These are phyloP conservation scores for Malus sieversii DNA, from an alignment of 306 rosid genomes.

Conservation along the genomic window DNA sequence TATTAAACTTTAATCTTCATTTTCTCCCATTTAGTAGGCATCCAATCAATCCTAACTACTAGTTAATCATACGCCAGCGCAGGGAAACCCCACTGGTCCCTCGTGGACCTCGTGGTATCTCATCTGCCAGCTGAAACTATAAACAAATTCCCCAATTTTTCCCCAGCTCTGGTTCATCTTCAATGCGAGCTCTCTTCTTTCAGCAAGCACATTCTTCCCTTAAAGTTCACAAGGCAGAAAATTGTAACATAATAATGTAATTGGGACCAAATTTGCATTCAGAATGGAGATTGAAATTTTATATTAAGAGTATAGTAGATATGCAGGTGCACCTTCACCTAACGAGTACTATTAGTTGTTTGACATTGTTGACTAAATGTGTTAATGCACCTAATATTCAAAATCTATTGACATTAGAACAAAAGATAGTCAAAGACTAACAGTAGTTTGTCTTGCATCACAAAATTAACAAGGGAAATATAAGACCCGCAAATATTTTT, in stretches of 20 bases:
- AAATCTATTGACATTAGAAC: background rate
- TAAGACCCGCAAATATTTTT: too few species aligned
- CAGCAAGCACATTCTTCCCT: too few species aligned
- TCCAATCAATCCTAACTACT: background rate
- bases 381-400: background rate
- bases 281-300: background rate
- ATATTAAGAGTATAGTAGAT: background rate
- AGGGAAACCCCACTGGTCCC: background rate
- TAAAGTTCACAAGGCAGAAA: too few species aligned
- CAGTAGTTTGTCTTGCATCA: background rate
- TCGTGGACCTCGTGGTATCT: too few species aligned
- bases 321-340: slow-evolving; percentile 3
- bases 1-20: background rate
- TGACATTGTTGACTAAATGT: background rate
- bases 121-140: too few species aligned
- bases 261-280: background rate
- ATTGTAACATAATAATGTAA: background rate
- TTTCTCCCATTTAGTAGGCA: background rate
- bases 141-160: too few species aligned
- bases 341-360: background rate
- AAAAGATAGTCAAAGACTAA: background rate
- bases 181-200: too few species aligned
- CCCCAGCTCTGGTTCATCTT: background rate
- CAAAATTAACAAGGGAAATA: background rate
- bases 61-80: background rate